Evolutionary conservation across 2,329 filamentous ascomycete genomes (phyloP).

Genomic region (Aureobasidium leucospermi): DNA sequence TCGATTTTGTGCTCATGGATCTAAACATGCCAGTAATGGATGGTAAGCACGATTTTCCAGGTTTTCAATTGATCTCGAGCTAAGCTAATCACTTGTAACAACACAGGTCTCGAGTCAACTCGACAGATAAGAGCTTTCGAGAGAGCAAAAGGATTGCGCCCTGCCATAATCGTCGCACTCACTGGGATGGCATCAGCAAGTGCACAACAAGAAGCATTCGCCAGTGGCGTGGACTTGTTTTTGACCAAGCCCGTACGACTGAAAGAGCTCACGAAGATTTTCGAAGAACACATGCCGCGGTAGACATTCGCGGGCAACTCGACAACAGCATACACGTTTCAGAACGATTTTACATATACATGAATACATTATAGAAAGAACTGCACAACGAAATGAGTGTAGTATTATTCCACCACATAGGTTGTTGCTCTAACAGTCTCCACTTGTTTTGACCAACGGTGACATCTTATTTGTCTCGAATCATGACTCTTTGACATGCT

Average conservation of each 20-base stretch:
- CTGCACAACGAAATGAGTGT: no score
- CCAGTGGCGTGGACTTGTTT: slow-evolving; percentile 25
- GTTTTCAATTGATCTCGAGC: background rate
- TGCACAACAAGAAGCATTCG: slow-evolving; percentile 25
- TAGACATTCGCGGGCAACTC: background rate
- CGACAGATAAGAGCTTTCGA: slow-evolving; percentile 10
- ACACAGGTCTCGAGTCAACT: background rate
- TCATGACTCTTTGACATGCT: no score
- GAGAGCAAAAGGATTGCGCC: background rate
- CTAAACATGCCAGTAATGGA: slow-evolving; percentile 15
- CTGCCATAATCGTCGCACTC: slow-evolving; percentile 24
- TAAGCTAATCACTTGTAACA: background rate
- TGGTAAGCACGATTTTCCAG: background rate
- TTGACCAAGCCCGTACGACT: slow-evolving; percentile 29
- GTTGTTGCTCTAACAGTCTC: no score
- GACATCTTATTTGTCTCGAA: no score
- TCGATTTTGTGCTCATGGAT: slow-evolving; percentile 42
- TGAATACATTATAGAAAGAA: no score
- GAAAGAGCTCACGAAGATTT: slow-evolving; percentile 31
- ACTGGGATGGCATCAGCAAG: slow-evolving; percentile 25
- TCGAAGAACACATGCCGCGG: slow-evolving; percentile 25
- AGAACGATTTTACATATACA: background rate
- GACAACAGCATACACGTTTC: background rate
- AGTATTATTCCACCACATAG: no score
- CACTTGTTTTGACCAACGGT: no score